phyloP scores from a whole-genome alignment of 768 basidiomycete genomes.

The Austroboletus eburneus region DNA sequence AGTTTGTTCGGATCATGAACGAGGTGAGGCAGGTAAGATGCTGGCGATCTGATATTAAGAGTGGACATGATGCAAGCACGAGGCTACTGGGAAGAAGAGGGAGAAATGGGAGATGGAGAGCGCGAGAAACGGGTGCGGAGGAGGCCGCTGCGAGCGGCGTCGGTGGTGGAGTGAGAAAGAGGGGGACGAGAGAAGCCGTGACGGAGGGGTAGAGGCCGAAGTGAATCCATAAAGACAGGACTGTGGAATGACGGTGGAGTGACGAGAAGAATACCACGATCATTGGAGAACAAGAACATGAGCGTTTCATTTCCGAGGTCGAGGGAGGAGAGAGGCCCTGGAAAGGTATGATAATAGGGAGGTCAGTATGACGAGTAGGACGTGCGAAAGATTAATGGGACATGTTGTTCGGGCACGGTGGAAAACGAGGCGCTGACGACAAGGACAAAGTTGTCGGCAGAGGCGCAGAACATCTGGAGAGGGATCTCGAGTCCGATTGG shows the following conservation, averaged over 20 bases:
- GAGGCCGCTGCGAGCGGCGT: slow-evolving; percentile 1
- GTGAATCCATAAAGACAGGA: slow-evolving; percentile 21
- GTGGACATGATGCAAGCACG: slow-evolving; percentile 27
- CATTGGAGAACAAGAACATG: slow-evolving; percentile 25
- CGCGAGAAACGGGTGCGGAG: not conserved
- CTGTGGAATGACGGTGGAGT: slow-evolving; percentile 25
- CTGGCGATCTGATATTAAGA: slow-evolving; percentile 32
- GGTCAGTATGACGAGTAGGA: slow-evolving; percentile 20
- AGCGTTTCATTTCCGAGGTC: slow-evolving; percentile 34
- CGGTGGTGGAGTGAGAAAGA: slow-evolving; percentile 5
- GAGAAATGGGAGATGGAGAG: slow-evolving; percentile 1
- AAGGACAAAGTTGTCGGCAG: slow-evolving; percentile 19
- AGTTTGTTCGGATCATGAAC: slow-evolving; percentile 27
- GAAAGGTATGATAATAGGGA: slow-evolving; percentile 19
- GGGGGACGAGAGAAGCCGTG: slow-evolving; percentile 24
- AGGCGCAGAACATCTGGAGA: slow-evolving; percentile 4
- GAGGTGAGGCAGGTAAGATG: slow-evolving; percentile 23
- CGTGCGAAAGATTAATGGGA: slow-evolving; percentile 2
- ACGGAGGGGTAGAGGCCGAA: slow-evolving; percentile 15
- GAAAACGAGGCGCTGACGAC: slow-evolving; percentile 18
- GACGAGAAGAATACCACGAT: slow-evolving; percentile 26
- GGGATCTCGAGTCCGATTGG: slow-evolving; percentile 13
- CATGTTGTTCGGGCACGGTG: slow-evolving; percentile 7
- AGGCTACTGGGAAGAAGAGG: slow-evolving; percentile 15
- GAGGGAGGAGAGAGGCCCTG: slow-evolving; percentile 18